Conservation (phyloP, 768 basidiomycete species). For the Suillus weaverae region DNA sequence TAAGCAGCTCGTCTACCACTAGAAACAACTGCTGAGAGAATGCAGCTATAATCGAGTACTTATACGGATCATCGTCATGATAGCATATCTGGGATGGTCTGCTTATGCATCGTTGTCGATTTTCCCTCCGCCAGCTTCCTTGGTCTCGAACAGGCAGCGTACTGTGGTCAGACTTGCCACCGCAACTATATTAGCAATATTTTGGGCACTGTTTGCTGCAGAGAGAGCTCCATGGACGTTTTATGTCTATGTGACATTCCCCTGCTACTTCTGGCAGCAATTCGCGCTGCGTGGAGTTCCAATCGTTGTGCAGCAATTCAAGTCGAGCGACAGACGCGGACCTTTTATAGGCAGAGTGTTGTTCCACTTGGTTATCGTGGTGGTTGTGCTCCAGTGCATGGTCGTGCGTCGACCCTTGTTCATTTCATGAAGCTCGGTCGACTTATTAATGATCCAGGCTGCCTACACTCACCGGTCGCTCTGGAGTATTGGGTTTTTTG, state of each 20-base stretch:
- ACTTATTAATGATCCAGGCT: conserved; percentile 37
- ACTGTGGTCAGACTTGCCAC: conserved; percentile 22
- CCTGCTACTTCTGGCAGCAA: conserved; percentile 75
- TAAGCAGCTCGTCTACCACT: not conserved
- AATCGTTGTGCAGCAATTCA: conserved; percentile 10
- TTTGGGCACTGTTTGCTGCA: conserved; percentile 54
- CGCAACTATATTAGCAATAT: conserved; percentile 33
- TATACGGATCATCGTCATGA: conserved; percentile 65
- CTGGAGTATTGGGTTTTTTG: conserved; percentile 66
- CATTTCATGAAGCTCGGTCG: not conserved
- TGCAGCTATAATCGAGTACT: conserved; percentile 69
- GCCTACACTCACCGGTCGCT: conserved; percentile 72
- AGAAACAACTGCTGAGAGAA: conserved; percentile 11
- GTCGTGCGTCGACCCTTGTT: conserved; percentile 50
- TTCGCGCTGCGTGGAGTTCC: conserved; percentile 36
- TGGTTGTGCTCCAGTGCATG: conserved; percentile 61
- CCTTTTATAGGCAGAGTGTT: not conserved
- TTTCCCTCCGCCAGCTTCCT: conserved; percentile 33
- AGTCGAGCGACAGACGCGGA: not conserved
- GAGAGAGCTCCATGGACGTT: conserved; percentile 71
- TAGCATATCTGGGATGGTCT: conserved; percentile 79
- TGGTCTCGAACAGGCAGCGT: conserved; percentile 13
- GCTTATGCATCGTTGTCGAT: conserved; percentile 63
- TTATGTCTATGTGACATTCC: conserved; percentile 74
- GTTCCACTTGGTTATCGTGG: conserved; percentile 27